phyloP scores from a whole-genome alignment of 345 rosid genomes.

The Citrus cavaleriei region DNA sequence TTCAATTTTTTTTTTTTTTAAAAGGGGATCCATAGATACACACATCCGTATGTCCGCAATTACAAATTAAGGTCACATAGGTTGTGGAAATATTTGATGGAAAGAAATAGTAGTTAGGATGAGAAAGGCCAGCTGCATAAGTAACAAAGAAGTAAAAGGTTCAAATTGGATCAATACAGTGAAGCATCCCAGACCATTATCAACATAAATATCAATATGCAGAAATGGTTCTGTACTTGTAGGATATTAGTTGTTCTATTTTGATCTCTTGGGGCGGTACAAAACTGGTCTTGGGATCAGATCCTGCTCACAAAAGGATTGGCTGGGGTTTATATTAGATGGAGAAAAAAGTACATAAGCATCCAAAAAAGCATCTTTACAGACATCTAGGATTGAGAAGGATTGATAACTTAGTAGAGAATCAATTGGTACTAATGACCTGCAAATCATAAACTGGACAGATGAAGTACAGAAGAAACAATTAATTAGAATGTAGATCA shows the following conservation, averaged over 20 bases:
- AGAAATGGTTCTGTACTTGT: background rate
- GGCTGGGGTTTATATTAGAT: background rate
- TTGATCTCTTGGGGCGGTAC: background rate
- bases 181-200: background rate
- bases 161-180: background rate
- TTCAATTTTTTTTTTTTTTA: background rate
- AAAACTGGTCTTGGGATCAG: background rate
- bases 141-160: background rate
- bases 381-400: background rate
- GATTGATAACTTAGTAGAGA: background rate
- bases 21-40: background rate
- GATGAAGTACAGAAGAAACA: background rate
- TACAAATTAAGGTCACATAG: constrained; percentile 3
- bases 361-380: background rate
- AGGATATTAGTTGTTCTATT: background rate
- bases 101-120: background rate
- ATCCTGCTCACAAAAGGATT: background rate
- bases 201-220: background rate
- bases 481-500: background rate
- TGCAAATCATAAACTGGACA: background rate
- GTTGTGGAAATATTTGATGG: background rate
- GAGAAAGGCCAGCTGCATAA: background rate
- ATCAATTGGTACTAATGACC: background rate
- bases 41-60: background rate
- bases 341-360: background rate